Percentiles rank a stretch among this genome's conserved stretches.
Conservation (phyloP, 352 stramenopile genomes). For the Globisporangium nodosum region DNA sequence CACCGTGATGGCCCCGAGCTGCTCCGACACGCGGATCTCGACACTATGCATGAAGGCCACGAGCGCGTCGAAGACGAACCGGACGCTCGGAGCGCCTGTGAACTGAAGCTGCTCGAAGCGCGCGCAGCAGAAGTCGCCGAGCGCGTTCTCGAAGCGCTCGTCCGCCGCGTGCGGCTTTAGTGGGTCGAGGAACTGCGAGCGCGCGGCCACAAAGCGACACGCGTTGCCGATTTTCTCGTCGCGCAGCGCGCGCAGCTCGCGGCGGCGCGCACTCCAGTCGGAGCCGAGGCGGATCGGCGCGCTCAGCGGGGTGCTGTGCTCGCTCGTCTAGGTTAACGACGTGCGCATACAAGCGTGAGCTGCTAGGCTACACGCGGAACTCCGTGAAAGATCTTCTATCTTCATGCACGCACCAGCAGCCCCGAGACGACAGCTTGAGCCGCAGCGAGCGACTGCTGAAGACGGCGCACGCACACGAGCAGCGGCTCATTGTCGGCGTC, state of each 20-base stretch:
- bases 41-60: constrained; percentile 28
- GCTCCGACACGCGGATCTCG: constrained; percentile 35
- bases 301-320: constrained; percentile 20
- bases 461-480: constrained; percentile 12
- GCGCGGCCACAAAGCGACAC: not conserved
- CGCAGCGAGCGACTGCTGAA: constrained; percentile 25
- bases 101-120: constrained; percentile 34
- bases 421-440: constrained; percentile 28
- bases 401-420: constrained; percentile 13
- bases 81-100: constrained; percentile 14
- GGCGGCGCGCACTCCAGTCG: constrained; percentile 13
- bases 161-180: constrained; percentile 26
- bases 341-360: not conserved
- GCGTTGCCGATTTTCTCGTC: constrained; percentile 2
- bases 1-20: constrained; percentile 31
- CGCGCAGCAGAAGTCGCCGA: constrained; percentile 30
- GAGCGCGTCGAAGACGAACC: constrained; percentile 30
- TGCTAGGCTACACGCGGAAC: too few relatives aligned
- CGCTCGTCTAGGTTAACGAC: not conserved
- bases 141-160: constrained; percentile 13
- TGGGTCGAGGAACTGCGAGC: not conserved
- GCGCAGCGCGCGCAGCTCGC: not conserved
- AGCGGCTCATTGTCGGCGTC: constrained; percentile 10
- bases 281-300: constrained; percentile 37
- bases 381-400: not conserved